Conservation (phyloP, 306 rosid species). For the Cicer arietinum region DNA sequence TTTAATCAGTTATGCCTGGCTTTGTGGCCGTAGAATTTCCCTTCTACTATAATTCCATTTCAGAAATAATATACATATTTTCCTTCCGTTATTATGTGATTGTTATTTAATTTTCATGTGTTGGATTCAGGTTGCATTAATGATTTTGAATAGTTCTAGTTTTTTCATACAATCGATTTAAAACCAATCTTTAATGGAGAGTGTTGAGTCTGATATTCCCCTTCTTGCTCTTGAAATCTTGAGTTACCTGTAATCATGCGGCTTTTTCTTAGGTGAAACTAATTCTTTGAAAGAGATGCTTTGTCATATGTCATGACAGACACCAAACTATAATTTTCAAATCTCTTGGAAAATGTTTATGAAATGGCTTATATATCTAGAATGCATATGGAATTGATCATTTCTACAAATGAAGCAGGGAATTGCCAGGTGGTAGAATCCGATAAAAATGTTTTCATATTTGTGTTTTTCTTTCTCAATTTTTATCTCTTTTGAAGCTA, state of each 20-base stretch:
- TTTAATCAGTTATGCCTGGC: too few species aligned
- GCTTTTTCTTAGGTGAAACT: conserved; percentile 17
- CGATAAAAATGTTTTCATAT: background rate
- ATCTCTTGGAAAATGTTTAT: background rate
- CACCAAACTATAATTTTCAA: conserved; percentile 12
- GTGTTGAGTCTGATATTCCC: conserved; percentile 3
- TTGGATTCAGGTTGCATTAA: background rate
- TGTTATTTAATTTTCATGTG: background rate
- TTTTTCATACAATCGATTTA: conserved; percentile 22
- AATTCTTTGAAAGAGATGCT: conserved; percentile 16
- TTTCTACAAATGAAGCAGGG: background rate
- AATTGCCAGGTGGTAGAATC: conserved; percentile 4
- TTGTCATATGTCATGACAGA: background rate
- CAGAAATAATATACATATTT: background rate
- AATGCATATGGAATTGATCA: conserved; percentile 18
- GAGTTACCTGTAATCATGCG: conserved; percentile 6
- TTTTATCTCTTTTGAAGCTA: conserved; percentile 25
- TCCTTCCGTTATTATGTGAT: background rate
- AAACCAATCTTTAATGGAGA: conserved; percentile 28
- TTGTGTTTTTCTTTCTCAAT: background rate
- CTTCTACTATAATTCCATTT: background rate
- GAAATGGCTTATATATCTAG: conserved; percentile 29
- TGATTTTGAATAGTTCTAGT: conserved; percentile 9
- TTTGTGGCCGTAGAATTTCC: too few species aligned
- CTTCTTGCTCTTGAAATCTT: conserved; percentile 9